Evolutionary conservation across 2,329 filamentous ascomycete genomes (phyloP).

Genomic region (Colletotrichum sp.): DNA sequence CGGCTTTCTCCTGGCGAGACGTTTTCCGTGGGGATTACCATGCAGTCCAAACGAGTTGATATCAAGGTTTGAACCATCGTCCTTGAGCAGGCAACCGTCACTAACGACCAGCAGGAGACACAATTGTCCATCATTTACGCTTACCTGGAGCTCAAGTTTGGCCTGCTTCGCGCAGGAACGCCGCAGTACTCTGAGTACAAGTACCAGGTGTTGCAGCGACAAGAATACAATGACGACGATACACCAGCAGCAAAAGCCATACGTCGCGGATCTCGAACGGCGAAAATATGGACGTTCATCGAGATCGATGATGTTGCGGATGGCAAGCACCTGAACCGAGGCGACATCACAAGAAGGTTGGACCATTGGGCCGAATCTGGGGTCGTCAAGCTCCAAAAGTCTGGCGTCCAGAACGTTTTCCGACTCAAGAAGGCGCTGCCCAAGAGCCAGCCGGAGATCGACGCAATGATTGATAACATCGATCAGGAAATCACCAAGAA

Average conservation of each 20-base stretch:
- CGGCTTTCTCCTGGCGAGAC: constrained; percentile 41
- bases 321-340: constrained; percentile 38
- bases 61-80: constrained; percentile 44
- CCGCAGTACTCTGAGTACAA: constrained; percentile 62
- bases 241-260: constrained; percentile 51
- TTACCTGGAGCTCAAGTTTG: constrained; percentile 63
- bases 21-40: constrained; percentile 50
- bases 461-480: constrained; percentile 49
- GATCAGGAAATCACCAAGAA: constrained; percentile 54
- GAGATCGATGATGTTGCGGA: constrained; percentile 49
- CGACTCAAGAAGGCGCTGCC: constrained; percentile 54
- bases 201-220: constrained; percentile 40
- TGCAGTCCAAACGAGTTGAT: constrained; percentile 55
- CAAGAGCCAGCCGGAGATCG: constrained; percentile 40
- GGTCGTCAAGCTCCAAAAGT: constrained; percentile 53
- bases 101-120: background rate
- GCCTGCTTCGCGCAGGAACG: constrained; percentile 59
- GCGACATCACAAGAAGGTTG: constrained; percentile 57
- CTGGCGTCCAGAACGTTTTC: constrained; percentile 59
- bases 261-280: constrained; percentile 40
- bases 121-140: constrained; percentile 54
- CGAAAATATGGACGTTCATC: constrained; percentile 46
- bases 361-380: constrained; percentile 56
- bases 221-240: constrained; percentile 36
- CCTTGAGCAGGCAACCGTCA: too few relatives aligned